phyloP scores from a whole-genome alignment of 108 stramenopile species.

The Cyclostephanos tholiformis region DNA sequence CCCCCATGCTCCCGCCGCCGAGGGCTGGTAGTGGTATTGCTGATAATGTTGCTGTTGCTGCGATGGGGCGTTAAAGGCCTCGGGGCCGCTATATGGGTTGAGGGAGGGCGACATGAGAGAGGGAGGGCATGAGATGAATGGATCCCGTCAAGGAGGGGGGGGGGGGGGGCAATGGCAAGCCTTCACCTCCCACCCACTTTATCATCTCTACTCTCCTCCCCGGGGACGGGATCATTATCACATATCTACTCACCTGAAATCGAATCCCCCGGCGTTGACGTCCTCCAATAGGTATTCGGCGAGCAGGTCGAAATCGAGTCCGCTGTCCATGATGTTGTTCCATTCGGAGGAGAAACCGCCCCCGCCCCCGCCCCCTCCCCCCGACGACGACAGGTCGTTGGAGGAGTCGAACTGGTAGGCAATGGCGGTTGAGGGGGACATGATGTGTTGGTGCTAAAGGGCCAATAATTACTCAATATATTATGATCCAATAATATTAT shows the following conservation, averaged over 20 bases:
- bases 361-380: neutral
- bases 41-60: slow-evolving; percentile 2
- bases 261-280: slow-evolving; percentile 53
- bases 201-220: neutral
- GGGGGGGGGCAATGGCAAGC: too few species aligned
- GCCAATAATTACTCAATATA: too few species aligned
- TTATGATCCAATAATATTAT: too few species aligned
- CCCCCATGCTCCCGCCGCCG: neutral
- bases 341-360: neutral
- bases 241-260: slow-evolving; percentile 65
- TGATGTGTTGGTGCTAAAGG: neutral
- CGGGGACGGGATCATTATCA: neutral
- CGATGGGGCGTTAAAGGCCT: neutral
- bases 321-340: slow-evolving; percentile 37
- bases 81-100: neutral
- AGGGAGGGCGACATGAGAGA: neutral
- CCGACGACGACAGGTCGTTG: neutral
- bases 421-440: neutral
- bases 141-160: neutral
- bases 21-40: slow-evolving; percentile 7
- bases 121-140: slow-evolving; percentile 6
- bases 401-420: neutral
- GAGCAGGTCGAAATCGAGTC: slow-evolving; percentile 82
- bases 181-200: neutral
- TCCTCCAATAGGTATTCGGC: slow-evolving; percentile 88